Evolutionary conservation across 225 moss, liverwort and hornwort genomes (phyloP), one percentile per base, ranked within the genome.

Genomic region (Polytrichum formosum): DNA sequence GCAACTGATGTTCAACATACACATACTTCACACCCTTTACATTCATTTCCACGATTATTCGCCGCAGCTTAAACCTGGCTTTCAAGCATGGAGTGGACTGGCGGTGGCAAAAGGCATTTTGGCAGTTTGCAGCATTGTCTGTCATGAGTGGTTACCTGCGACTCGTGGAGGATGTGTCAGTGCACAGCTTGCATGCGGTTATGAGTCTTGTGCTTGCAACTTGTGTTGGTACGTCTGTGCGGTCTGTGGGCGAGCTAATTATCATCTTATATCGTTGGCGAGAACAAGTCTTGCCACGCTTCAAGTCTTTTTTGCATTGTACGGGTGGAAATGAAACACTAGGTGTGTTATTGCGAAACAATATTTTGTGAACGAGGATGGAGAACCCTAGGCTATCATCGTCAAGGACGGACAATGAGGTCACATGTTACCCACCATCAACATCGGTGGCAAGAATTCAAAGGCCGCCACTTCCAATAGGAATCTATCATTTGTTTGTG

Each of bases 41-140:
- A 17, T 2, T 30, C 5, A 5, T 67, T 10, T 77, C 67, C 7
- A 62, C 31, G 3, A 10, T n/a, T 6, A 67, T 72, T 63, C 77
- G 77, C 55, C 77, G 68, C 55, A 30, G 53, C 17, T 1, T 67
- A 6, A 53, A 4, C 6, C 35, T 53, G n/a, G 54, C 29, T 1
- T 20, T 71, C 26, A 63, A 26, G 23, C 70, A 67, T n/a, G 16
- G 5, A 35, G 1, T 68, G 18, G 19, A 65, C 19, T 78, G 74
- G 59, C 59, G 46, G 6, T 74, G 78, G 74, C 74, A 78, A 67
- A 78, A 73, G 60, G 78, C 69, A 46, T 78, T 78, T 17, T 26
- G 28, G 33, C 78, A 78, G 58, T 27, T 74, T 5, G 74, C 46
- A 22, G 55, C 73, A 23, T 63, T 2, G n/a, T 28, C 74, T 28